Evolutionary conservation across 768 basidiomycete genomes (phyloP).

Genomic region (Mycena albidolilacea): DNA sequence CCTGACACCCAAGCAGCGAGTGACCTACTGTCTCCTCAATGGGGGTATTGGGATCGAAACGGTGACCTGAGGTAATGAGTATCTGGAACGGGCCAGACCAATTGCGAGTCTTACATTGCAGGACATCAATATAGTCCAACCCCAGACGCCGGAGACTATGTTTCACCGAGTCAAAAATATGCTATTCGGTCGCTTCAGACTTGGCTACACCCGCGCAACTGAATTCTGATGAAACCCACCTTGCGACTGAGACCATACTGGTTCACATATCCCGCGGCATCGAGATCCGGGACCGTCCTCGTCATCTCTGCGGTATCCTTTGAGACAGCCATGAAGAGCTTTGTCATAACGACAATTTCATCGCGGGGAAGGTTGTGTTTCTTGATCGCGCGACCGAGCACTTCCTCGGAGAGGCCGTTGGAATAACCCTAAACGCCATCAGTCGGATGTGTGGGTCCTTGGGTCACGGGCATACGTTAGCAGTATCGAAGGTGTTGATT

Average conservation of each 20-base stretch:
- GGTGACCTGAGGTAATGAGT: conserved; percentile 41
- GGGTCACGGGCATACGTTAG: too few species aligned
- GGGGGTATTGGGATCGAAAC: conserved; percentile 56
- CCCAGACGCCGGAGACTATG: conserved; percentile 63
- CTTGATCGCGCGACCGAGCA: conserved; percentile 59
- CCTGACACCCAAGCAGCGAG: neutral
- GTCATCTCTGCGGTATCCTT: neutral
- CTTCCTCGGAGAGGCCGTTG: conserved; percentile 61
- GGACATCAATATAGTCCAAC: conserved; percentile 68
- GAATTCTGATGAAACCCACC: conserved; percentile 41
- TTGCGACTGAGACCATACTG: conserved; percentile 52
- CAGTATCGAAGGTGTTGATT: too few species aligned
- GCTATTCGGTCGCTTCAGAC: conserved; percentile 45
- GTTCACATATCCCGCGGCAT: conserved; percentile 42
- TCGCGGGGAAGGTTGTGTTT: conserved; percentile 51
- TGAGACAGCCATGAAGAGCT: neutral
- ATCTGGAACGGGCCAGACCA: neutral
- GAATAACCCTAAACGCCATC: conserved; percentile 52
- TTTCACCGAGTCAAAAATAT: conserved; percentile 66
- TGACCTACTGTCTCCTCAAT: conserved; percentile 48
- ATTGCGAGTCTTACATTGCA: conserved; percentile 56
- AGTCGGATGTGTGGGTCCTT: too few species aligned
- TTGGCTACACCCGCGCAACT: neutral
- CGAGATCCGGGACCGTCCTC: neutral
- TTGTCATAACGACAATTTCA: neutral